Evolutionary conservation across 108 stramenopile species (phyloP).

Genomic region (Skeletonema menzelii): DNA sequence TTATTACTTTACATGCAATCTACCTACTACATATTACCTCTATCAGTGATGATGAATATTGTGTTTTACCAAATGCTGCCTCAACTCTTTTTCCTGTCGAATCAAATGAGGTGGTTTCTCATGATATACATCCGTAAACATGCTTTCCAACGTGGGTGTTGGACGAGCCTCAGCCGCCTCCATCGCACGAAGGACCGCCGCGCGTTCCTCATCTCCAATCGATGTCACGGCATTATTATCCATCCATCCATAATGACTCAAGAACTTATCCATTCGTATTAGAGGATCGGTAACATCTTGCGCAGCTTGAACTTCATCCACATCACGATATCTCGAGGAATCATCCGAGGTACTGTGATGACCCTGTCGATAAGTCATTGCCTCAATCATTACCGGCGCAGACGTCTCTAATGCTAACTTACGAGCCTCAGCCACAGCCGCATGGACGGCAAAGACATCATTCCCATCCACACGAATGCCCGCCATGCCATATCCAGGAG

Average conservation of each 20-base stretch:
- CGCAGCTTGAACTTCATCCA: slow-evolving; percentile 79
- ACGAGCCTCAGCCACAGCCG: slow-evolving; percentile 85
- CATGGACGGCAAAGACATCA: slow-evolving; percentile 93
- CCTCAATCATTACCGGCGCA: slow-evolving; percentile 94
- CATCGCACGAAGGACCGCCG: slow-evolving; percentile 84
- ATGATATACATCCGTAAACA: slow-evolving; percentile 96
- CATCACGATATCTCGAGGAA: slow-evolving; percentile 84
- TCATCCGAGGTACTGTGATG: slow-evolving; percentile 99
- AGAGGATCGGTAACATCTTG: slow-evolving; percentile 75
- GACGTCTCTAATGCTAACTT: slow-evolving; percentile 65
- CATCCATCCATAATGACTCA: slow-evolving; percentile 75
- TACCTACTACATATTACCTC: neutral
- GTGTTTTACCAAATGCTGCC: slow-evolving; percentile 71
- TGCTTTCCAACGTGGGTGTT: slow-evolving; percentile 63
- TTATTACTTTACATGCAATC: no score
- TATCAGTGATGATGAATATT: slow-evolving; percentile 8
- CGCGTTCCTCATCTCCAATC: slow-evolving; percentile 76
- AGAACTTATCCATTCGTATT: slow-evolving; percentile 69
- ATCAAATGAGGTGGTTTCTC: slow-evolving; percentile 86
- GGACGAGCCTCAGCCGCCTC: slow-evolving; percentile 85
- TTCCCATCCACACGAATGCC: slow-evolving; percentile 98
- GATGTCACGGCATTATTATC: slow-evolving; percentile 52
- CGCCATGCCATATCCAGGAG: slow-evolving; percentile 95
- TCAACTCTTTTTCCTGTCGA: slow-evolving; percentile 76
- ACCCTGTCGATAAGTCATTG: slow-evolving; percentile 97